Conservation (phyloP, 345 rosid species). For the Conringia planisiliqua region DNA sequence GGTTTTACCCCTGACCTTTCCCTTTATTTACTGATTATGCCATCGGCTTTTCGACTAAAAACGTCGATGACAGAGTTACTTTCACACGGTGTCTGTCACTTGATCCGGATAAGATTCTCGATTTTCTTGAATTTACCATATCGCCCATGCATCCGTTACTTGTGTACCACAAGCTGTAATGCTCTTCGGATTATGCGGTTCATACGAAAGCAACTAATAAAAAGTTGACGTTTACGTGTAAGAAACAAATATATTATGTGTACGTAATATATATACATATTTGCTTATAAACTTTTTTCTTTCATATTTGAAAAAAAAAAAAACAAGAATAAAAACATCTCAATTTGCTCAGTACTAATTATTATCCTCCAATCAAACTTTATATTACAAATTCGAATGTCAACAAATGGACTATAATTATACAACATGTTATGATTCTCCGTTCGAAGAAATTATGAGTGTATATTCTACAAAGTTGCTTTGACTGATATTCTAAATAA, state of each 20-base stretch:
- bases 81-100: conserved; percentile 31
- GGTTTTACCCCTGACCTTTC: background rate
- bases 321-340: background rate
- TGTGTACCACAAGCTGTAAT: conserved; percentile 11
- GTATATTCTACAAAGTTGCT: background rate
- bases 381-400: background rate
- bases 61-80: conserved; percentile 14
- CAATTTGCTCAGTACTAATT: background rate
- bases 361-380: conserved; percentile 1
- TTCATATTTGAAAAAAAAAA: background rate
- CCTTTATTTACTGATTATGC: conserved; percentile 9
- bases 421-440: background rate
- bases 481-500: background rate
- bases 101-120: conserved; percentile 34
- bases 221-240: conserved; percentile 24
- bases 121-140: background rate
- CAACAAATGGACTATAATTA: too few relatives aligned
- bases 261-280: background rate
- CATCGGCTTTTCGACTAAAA: background rate
- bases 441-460: background rate
- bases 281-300: background rate
- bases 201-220: conserved; percentile 7
- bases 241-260: conserved; percentile 8
- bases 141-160: background rate
- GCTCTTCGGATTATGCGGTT: background rate